Evolutionary conservation across 2,329 filamentous ascomycete species (phyloP), one percentile per base, ranked within the genome.

Genomic region (Calonectria hongkongensis): DNA sequence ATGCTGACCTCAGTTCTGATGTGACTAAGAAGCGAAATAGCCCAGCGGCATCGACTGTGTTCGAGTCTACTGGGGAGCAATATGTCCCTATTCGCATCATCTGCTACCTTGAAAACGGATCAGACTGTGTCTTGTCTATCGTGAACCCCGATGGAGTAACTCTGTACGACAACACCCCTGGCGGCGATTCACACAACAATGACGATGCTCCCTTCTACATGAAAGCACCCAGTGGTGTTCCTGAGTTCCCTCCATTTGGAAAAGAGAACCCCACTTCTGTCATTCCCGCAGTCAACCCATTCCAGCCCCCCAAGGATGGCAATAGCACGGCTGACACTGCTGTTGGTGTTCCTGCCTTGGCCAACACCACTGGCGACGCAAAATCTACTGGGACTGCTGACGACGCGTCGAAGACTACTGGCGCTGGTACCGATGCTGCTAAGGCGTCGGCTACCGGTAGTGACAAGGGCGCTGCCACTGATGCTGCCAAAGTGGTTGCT

Each of bases 31-130:
- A 63, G 58, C 28, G 41, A 63, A 51, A 66, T 5, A 39, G 47
- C 16, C 28, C 47, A 4, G 63, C 33, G 3, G 25, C 18, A 5
- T 36, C 18, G 6, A 27, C 28, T n/a, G 2, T 2, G 12, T 66
- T 66, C 16, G 30, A 36, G 12, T 51, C 63, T 25, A 1, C 15
- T 5, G 47, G 43, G 21, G 41, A 58, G 13, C 25, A 58, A 13
- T 67, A 47, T 27, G 8, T 67, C 7, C 50, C 65, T 18, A 58
- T 67, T 13, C 65, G 65, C 8, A 47, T 67, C 41, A 47, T 60
- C 28, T 67, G 51, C 51, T 58, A 58, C 51, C 39, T 58, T 16
- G 66, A 68, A 18, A 62, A 48, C 27, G 71, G 41, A n/a, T 3
- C 30, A 27, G 48, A 45, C 21, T 66, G 54, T 16, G 36, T 25